Conservation (phyloP, 768 basidiomycete genomes). For the Nidularia pulvinata region DNA sequence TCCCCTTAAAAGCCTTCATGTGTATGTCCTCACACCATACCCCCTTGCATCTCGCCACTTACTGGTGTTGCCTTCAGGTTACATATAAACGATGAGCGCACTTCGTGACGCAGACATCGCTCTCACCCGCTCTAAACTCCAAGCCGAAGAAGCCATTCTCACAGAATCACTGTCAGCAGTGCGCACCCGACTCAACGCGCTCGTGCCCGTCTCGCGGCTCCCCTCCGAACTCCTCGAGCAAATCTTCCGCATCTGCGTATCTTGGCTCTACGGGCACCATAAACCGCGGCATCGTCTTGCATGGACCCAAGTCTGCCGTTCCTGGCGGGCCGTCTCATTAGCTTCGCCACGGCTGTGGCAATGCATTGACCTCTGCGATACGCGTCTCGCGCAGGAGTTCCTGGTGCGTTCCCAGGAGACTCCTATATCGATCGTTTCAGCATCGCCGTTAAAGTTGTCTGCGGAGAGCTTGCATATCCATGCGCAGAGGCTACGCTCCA, state of each 20-base stretch:
- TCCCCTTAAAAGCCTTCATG: too few relatives aligned
- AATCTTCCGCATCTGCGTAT: constrained; percentile 34
- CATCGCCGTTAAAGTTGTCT: constrained; percentile 20
- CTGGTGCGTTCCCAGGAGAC: constrained; percentile 29
- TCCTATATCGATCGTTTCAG: constrained; percentile 30
- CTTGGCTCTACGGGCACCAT: constrained; percentile 27
- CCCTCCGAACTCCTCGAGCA: constrained; percentile 38
- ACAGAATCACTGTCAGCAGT: too few relatives aligned
- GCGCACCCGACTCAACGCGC: too few relatives aligned
- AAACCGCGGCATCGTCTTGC: constrained; percentile 28
- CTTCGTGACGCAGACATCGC: too few relatives aligned
- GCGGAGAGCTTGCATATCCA: constrained; percentile 21
- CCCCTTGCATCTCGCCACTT: too few relatives aligned
- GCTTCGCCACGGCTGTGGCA: constrained; percentile 35
- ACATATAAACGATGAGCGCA: too few relatives aligned
- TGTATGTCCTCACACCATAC: too few relatives aligned
- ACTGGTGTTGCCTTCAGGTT: too few relatives aligned
- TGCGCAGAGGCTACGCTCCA: constrained; percentile 24
- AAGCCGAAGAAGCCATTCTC: too few relatives aligned
- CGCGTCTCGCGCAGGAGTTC: constrained; percentile 27
- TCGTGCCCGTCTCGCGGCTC: constrained; percentile 20
- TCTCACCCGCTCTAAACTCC: too few relatives aligned
- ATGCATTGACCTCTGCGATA: constrained; percentile 32
- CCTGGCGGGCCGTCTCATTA: constrained; percentile 32
- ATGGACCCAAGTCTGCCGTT: constrained; percentile 38